A percentile compares a stretch with the other conserved stretches of the same genome.
phyloP scores from a whole-genome alignment of 768 basidiomycete genomes.

The Agrocybe pediades region DNA sequence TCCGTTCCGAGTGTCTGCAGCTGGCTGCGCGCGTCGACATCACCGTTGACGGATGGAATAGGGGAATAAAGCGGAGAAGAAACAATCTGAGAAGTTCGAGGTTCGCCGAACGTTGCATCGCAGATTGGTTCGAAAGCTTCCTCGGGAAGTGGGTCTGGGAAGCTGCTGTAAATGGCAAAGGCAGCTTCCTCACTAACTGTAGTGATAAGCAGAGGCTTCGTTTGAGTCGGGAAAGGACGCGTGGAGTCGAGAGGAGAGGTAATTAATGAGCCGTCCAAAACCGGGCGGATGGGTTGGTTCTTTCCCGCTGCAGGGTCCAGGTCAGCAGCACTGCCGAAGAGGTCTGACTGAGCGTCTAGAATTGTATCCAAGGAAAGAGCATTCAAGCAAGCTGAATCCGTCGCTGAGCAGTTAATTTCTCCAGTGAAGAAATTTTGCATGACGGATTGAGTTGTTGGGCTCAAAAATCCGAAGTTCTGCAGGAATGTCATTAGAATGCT shows the following conservation, averaged over 20 bases:
- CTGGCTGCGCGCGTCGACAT: conserved; percentile 54
- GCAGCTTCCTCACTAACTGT: conserved; percentile 76
- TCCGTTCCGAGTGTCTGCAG: conserved; percentile 67
- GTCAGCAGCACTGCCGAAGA: conserved; percentile 40
- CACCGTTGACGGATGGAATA: conserved; percentile 25
- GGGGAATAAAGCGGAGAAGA: conserved; percentile 50
- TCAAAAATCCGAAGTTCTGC: conserved; percentile 75
- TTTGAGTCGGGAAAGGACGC: conserved; percentile 56
- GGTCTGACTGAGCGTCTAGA: conserved; percentile 50
- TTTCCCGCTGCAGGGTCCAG: conserved; percentile 56
- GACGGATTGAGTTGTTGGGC: conserved; percentile 49
- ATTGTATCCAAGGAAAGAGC: conserved; percentile 51
- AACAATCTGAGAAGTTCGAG: conserved; percentile 44
- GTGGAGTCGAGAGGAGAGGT: conserved; percentile 66
- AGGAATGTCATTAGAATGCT: conserved; percentile 5
- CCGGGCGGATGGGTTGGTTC: conserved; percentile 65
- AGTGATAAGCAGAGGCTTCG: conserved; percentile 71
- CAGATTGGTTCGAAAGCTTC: conserved; percentile 40
- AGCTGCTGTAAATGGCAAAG: conserved; percentile 51
- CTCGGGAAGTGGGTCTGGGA: conserved; percentile 39
- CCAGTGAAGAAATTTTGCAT: conserved; percentile 56
- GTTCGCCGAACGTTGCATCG: conserved; percentile 44
- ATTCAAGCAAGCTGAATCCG: conserved; percentile 51
- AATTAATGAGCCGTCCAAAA: conserved; percentile 68
- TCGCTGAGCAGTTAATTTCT: conserved; percentile 46